A percentile compares a stretch with the other conserved stretches of the same genome.
Evolutionary conservation across 495 filamentous ascomycete species (phyloP).

Genomic region (Platismatia glauca): DNA sequence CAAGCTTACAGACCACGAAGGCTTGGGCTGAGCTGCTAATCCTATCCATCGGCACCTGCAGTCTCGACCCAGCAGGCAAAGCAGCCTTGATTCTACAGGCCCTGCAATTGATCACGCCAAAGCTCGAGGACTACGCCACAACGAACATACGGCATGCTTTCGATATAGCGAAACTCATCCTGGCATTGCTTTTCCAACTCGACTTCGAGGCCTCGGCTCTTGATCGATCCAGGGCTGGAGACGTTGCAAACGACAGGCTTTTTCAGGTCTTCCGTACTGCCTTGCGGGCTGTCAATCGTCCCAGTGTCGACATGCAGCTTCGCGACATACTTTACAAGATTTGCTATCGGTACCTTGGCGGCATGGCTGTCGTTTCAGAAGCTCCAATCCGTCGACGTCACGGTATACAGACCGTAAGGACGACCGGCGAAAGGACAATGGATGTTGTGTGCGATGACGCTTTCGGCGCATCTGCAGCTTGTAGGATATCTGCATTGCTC

Average conservation of each 20-base stretch:
- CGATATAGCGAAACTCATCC: slow-evolving; percentile 67
- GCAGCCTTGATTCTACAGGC: slow-evolving; percentile 72
- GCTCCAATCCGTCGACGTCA: slow-evolving; percentile 44
- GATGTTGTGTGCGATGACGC: slow-evolving; percentile 91
- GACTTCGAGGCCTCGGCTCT: slow-evolving; percentile 44
- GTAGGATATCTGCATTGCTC: slow-evolving; percentile 73
- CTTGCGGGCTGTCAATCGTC: slow-evolving; percentile 62
- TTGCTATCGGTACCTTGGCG: slow-evolving; percentile 72
- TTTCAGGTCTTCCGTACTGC: slow-evolving; percentile 84
- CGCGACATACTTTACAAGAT: slow-evolving; percentile 81
- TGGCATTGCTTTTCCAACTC: slow-evolving; percentile 64
- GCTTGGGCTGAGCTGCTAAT: slow-evolving; percentile 76
- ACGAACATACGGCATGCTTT: slow-evolving; percentile 55
- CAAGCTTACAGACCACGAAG: slow-evolving; percentile 55
- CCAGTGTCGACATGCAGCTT: slow-evolving; percentile 57
- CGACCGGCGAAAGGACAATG: slow-evolving; percentile 66
- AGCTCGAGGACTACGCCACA: slow-evolving; percentile 63
- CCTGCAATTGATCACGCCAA: slow-evolving; percentile 76
- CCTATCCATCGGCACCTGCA: slow-evolving; percentile 67
- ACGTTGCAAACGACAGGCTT: slow-evolving; percentile 78
- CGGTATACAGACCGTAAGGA: slow-evolving; percentile 64
- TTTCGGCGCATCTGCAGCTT: slow-evolving; percentile 68
- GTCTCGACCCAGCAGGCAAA: slow-evolving; percentile 57
- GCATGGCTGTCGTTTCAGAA: slow-evolving; percentile 47
- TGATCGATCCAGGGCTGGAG: slow-evolving; percentile 45